Conservation (phyloP, 2,329 filamentous ascomycete genomes). For the Colletotrichum acutatum region DNA sequence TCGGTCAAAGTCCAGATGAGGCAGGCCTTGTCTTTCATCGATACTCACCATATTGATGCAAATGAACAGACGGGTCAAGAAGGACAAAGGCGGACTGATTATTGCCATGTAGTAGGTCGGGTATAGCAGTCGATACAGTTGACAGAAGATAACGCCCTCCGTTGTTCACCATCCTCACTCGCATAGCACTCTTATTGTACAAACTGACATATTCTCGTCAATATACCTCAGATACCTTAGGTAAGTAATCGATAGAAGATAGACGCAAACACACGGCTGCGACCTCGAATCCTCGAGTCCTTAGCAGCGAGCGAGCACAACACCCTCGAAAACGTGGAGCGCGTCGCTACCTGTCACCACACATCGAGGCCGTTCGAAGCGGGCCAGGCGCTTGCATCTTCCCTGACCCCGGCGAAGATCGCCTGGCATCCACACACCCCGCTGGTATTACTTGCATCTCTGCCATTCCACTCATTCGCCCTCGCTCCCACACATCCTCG, state of each 20-base stretch:
- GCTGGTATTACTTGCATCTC: slow-evolving; percentile 29
- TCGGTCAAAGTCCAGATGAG: background rate
- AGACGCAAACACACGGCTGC: background rate
- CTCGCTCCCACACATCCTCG: background rate
- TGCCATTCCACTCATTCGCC: slow-evolving; percentile 23
- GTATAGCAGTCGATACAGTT: background rate
- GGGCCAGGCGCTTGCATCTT: slow-evolving; percentile 36
- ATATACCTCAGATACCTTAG: too few relatives aligned
- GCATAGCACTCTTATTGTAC: background rate
- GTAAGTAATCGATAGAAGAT: background rate
- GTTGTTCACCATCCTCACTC: background rate
- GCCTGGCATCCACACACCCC: slow-evolving; percentile 7
- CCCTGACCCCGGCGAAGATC: slow-evolving; percentile 26
- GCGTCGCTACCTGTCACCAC: background rate
- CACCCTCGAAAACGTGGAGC: background rate
- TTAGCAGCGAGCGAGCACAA: background rate
- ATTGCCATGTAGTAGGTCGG: background rate
- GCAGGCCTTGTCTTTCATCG: background rate
- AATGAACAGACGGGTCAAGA: background rate
- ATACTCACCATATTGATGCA: background rate
- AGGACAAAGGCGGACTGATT: background rate
- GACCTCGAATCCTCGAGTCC: background rate
- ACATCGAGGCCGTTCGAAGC: slow-evolving; percentile 13
- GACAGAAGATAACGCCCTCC: background rate
- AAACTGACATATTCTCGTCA: too few relatives aligned